Evolutionary conservation across 768 basidiomycete genomes (phyloP), one percentile per base, ranked within the genome.

Genomic region (Paxillus involutus): DNA sequence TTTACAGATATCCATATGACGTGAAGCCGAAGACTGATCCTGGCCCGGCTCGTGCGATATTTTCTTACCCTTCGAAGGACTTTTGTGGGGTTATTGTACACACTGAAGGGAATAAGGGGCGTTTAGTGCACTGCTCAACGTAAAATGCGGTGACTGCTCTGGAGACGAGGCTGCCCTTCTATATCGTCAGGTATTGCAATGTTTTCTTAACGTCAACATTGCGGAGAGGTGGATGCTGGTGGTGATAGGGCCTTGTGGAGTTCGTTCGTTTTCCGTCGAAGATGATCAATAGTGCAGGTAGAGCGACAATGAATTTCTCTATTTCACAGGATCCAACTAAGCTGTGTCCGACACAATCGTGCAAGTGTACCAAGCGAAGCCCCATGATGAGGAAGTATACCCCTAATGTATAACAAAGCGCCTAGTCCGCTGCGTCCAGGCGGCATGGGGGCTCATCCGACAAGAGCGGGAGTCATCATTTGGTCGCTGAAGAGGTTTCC

Each of bases 401-500:
- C 21, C 42, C 26, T 26, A 44, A 10, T 24, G 19, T 44, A 21
- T 14, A 26, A 44, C 21, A 44, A 3, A 14, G 42, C 42, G 6
- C 16, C 12, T 14, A 44, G 16, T 26, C 9, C 26, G 26, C 42
- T 33, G 35, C 45, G 8, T 16, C 17, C 26, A 26, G 26, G 14
- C 19, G 26, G n/a, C 35, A 21, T 13, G 36, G 50, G 21, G 13
- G 29, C 40, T 39, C 5, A 50, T 53, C 37, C 21, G 44, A 56
- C 24, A 21, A 37, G 11, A 44, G 39, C 24, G 33, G n/a, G 35
- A 10, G 44, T 35, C 39, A 49, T 65, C 55, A 63, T 52, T 63
- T 60, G 4, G 48, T 62, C 52, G 67, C 64, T 26, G 67, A 53
- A 53, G 57, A 10, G 10, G 32, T 17, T 2, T 63, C 53, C n/a